These are phyloP conservation scores for Berberis thunbergii DNA, from an alignment of 164 flowering plant species.

Conservation along the genomic window DNA sequence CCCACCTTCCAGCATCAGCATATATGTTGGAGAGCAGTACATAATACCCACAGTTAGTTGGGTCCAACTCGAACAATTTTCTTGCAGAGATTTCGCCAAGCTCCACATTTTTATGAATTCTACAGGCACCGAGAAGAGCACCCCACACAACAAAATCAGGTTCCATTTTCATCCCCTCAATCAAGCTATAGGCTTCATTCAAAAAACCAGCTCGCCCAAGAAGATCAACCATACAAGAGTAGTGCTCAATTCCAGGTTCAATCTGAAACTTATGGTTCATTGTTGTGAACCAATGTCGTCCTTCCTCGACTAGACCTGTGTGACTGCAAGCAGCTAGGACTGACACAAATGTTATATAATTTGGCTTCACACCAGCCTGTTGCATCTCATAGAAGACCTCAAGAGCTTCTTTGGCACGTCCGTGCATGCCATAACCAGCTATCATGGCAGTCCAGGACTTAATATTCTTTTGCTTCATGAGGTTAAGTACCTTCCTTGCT, in stretches of 20 bases:
- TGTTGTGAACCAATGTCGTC: conserved; percentile 59
- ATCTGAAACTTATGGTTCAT: conserved; percentile 46
- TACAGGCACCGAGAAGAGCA: conserved; percentile 71
- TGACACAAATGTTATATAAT: conserved; percentile 69
- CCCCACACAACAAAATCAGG: conserved; percentile 90
- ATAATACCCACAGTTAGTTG: conserved; percentile 68
- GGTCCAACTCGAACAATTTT: conserved; percentile 66
- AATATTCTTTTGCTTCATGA: conserved; percentile 59
- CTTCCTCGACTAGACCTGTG: conserved; percentile 70
- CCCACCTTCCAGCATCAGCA: conserved; percentile 85
- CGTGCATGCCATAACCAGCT: conserved; percentile 82
- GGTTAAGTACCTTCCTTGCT: conserved; percentile 58
- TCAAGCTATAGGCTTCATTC: conserved; percentile 52
- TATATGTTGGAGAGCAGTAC: conserved; percentile 75
- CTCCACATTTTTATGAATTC: conserved; percentile 72
- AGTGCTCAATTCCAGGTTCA: conserved; percentile 76
- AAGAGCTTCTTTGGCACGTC: conserved; percentile 59
- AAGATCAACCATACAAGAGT: conserved; percentile 88
- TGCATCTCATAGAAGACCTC: conserved; percentile 55
- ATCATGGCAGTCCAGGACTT: conserved; percentile 85
- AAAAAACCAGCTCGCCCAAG: conserved; percentile 69
- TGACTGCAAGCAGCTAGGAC: conserved; percentile 85
- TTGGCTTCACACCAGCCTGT: conserved; percentile 44
- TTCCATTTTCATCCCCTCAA: conserved; percentile 49
- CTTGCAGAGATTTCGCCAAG: conserved; percentile 68